These are phyloP conservation scores for Pseudocercospora cruenta DNA, from an alignment of 2,329 filamentous ascomycete genomes.

Conservation along the genomic window DNA sequence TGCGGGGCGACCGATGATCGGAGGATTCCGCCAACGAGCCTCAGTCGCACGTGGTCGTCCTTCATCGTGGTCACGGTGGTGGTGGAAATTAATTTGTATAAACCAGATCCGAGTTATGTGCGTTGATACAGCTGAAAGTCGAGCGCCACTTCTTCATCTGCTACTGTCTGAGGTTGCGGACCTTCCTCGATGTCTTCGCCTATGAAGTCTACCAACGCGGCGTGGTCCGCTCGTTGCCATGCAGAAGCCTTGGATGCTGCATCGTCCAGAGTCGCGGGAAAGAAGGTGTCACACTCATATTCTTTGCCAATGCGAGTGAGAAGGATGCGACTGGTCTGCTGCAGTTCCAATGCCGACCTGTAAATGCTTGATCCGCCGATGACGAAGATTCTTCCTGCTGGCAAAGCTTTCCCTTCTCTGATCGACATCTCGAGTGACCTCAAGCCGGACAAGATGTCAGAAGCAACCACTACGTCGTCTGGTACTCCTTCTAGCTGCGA, in stretches of 20 bases:
- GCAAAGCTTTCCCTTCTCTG: constrained; percentile 28
- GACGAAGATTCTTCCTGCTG: constrained; percentile 70
- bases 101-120: not conserved
- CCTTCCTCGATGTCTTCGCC: constrained; percentile 65
- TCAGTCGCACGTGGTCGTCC: not conserved
- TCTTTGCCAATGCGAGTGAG: constrained; percentile 70
- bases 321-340: constrained; percentile 65
- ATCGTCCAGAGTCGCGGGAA: constrained; percentile 62
- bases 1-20: constrained; percentile 12
- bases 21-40: not conserved
- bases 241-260: constrained; percentile 34
- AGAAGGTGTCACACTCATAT: constrained; percentile 77
- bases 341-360: constrained; percentile 64
- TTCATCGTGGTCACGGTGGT: no score
- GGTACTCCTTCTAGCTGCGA: constrained; percentile 29
- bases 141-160: constrained; percentile 31
- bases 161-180: constrained; percentile 63
- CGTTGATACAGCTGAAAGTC: constrained; percentile 40
- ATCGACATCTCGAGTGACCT: constrained; percentile 39
- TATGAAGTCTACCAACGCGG: constrained; percentile 64
- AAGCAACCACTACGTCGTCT: constrained; percentile 60
- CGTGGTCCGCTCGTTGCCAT: constrained; percentile 60
- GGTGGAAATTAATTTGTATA: not conserved
- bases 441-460: constrained; percentile 36
- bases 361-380: constrained; percentile 93